These are phyloP conservation scores for Apiotrichum domesticum DNA, from an alignment of 1,284 basidiomycete genomes.

Conservation along the genomic window DNA sequence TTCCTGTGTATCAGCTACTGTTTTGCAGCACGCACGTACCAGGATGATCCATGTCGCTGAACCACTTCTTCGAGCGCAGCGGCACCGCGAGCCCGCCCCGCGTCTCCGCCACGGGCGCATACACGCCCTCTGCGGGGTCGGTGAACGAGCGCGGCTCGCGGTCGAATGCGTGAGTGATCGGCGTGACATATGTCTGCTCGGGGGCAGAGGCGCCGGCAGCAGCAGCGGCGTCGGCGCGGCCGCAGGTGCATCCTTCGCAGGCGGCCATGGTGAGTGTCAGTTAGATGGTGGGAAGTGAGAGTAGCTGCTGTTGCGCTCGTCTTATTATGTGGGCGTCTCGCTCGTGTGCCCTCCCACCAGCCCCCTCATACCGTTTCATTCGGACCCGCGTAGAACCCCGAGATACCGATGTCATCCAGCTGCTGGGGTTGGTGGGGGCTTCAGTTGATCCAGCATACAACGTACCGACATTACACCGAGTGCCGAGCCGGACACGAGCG, in stretches of 20 bases:
- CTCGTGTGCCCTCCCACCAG: too few species aligned
- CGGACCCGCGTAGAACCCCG: too few species aligned
- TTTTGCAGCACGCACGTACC: conserved; percentile 20
- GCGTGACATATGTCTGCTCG: conserved; percentile 1
- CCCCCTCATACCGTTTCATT: too few species aligned
- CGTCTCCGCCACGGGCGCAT: conserved; percentile 9
- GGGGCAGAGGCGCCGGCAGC: not conserved
- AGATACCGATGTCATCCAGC: too few species aligned
- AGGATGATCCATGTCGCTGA: conserved; percentile 34
- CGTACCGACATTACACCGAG: too few species aligned
- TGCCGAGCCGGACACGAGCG: too few species aligned
- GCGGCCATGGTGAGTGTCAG: not conserved
- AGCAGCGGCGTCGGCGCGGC: conserved; percentile 15
- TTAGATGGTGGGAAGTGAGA: too few species aligned
- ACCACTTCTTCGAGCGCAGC: conserved; percentile 42
- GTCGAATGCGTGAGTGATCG: conserved; percentile 4
- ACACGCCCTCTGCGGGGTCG: conserved; percentile 26
- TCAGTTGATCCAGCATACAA: too few species aligned
- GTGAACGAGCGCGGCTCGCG: conserved; percentile 34
- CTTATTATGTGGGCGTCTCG: too few species aligned
- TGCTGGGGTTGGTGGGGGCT: too few species aligned
- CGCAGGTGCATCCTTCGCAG: conserved; percentile 31
- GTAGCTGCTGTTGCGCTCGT: too few species aligned
- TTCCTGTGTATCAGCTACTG: conserved; percentile 15
- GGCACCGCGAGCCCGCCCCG: conserved; percentile 36